Evolutionary conservation across 2,329 filamentous ascomycete genomes (phyloP).

Genomic region (Neobulgaria alba): DNA sequence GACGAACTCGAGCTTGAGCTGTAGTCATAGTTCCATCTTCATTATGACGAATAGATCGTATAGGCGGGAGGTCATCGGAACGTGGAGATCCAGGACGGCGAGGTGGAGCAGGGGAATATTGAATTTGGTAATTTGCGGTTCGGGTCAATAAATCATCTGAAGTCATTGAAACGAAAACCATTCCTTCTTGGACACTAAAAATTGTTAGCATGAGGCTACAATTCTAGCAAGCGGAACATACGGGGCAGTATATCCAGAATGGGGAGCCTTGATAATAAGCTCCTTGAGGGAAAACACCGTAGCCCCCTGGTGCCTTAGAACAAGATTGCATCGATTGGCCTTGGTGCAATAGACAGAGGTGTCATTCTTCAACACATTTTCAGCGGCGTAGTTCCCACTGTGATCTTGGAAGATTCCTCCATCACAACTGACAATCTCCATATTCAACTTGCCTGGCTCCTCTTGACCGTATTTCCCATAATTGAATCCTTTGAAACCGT

Average conservation of each 20-base stretch:
- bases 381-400: conserved; percentile 50
- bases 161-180: conserved; percentile 86
- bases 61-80: conserved; percentile 29
- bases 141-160: conserved; percentile 65
- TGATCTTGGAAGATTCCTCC: conserved; percentile 64
- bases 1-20: conserved; percentile 36
- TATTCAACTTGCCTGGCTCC: conserved; percentile 67
- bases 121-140: conserved; percentile 68
- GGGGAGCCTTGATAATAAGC: conserved; percentile 79
- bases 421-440: conserved; percentile 88
- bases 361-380: conserved; percentile 80
- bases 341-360: conserved; percentile 84
- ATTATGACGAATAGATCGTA: conserved; percentile 45
- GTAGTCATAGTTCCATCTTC: conserved; percentile 41
- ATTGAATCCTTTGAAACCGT: conserved; percentile 48
- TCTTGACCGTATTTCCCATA: conserved; percentile 88
- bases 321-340: conserved; percentile 76
- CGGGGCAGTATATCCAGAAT: conserved; percentile 74
- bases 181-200: conserved; percentile 72
- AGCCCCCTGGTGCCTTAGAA: conserved; percentile 72
- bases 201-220: conserved; percentile 14
- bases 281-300: conserved; percentile 78
- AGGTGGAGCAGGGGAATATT: conserved; percentile 38
- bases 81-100: conserved; percentile 21
- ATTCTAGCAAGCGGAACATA: conserved; percentile 41